Percentiles rank a stretch among this genome's conserved stretches.
These are phyloP conservation scores for Bretziella fagacearum DNA, from an alignment of 2,329 filamentous ascomycete genomes.

Conservation along the genomic window DNA sequence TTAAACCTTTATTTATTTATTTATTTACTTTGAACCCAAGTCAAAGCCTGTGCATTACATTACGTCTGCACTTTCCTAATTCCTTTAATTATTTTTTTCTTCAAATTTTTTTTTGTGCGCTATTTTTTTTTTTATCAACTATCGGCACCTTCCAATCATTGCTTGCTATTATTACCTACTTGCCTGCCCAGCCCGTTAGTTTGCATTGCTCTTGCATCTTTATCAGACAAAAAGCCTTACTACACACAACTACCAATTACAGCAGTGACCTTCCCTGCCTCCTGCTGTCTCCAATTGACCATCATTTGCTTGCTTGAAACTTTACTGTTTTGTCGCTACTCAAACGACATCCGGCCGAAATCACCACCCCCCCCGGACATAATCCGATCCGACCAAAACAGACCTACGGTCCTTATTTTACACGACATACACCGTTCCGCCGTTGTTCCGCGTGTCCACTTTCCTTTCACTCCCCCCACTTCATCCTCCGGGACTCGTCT, in stretches of 20 bases:
- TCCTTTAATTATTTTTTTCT: too few species aligned
- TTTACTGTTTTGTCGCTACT: not conserved
- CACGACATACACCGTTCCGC: not conserved
- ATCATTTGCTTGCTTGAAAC: not conserved
- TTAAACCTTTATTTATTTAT: not conserved
- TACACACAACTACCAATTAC: not conserved
- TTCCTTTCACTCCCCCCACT: not conserved
- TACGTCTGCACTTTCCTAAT: not conserved
- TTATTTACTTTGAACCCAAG: not conserved
- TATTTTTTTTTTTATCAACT: not conserved
- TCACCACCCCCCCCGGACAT: too few species aligned
- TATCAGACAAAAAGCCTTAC: too few species aligned
- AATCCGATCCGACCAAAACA: too few species aligned
- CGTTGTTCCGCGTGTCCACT: not conserved
- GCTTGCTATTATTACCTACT: too few species aligned
- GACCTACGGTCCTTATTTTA: not conserved
- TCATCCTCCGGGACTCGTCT: not conserved
- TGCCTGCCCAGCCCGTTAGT: too few species aligned
- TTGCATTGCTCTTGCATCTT: too few species aligned
- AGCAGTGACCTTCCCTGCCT: not conserved
- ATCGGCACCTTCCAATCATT: not conserved
- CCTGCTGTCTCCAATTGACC: not conserved
- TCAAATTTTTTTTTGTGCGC: not conserved
- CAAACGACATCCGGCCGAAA: too few species aligned
- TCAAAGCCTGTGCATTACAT: not conserved